Evolutionary conservation across 2,329 filamentous ascomycete species (phyloP).

Genomic region (Fusarium nelsonii): DNA sequence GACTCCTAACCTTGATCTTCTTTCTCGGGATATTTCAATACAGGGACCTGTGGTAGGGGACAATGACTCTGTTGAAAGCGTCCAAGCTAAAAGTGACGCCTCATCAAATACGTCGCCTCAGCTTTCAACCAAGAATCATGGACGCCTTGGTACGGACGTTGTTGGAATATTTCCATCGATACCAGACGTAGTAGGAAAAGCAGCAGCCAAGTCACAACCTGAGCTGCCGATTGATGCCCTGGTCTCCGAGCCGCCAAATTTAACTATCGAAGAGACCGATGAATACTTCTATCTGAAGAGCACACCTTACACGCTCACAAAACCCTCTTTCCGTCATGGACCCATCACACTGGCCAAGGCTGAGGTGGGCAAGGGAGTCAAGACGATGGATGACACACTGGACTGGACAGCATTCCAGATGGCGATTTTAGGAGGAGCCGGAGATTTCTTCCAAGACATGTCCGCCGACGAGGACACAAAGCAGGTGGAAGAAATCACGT

Average conservation of each 20-base stretch:
- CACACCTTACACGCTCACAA: slow-evolving; percentile 63
- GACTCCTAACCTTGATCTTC: slow-evolving; percentile 40
- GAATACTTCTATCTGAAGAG: slow-evolving; percentile 63
- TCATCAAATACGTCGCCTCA: slow-evolving; percentile 13
- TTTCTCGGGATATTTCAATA: slow-evolving; percentile 45
- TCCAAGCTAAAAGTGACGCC: slow-evolving; percentile 9
- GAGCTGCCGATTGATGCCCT: slow-evolving; percentile 13
- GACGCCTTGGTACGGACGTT: slow-evolving; percentile 26
- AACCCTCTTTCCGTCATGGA: slow-evolving; percentile 66
- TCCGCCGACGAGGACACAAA: slow-evolving; percentile 61
- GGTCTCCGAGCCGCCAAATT: slow-evolving; percentile 6
- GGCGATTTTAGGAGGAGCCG: slow-evolving; percentile 70
- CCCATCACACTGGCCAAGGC: slow-evolving; percentile 65
- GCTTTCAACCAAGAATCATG: slow-evolving; percentile 43
- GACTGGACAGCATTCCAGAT: slow-evolving; percentile 76
- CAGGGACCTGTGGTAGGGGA: slow-evolving; percentile 1
- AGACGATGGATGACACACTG: slow-evolving; percentile 61
- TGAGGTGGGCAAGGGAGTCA: slow-evolving; percentile 55
- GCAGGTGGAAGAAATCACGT: slow-evolving; percentile 57
- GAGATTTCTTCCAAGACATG: slow-evolving; percentile 61
- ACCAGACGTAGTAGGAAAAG: slow-evolving; percentile 38
- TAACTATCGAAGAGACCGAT: slow-evolving; percentile 53
- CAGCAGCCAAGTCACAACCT: slow-evolving; percentile 15
- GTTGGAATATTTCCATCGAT: slow-evolving; percentile 44
- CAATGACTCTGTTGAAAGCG: slow-evolving; percentile 13